Evolutionary conservation across 257 asterid species (phyloP).

Genomic region (Nicotiana obtusifolia): DNA sequence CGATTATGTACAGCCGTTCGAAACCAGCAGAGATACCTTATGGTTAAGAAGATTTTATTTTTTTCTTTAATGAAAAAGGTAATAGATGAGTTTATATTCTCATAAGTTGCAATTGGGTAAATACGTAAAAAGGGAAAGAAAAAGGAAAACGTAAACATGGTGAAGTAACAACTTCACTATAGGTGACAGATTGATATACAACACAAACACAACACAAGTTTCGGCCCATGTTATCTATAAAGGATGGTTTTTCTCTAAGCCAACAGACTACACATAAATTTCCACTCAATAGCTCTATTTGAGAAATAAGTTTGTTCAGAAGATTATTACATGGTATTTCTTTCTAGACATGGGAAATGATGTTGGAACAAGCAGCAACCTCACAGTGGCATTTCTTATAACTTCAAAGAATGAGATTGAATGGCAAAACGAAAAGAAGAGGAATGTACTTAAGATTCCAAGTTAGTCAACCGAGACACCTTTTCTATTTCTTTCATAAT

Average conservation of each 20-base stretch:
- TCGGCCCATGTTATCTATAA: background rate
- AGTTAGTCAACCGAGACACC: constrained; percentile 52
- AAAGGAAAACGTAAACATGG: too few species aligned
- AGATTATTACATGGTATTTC: background rate
- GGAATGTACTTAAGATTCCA: constrained; percentile 41
- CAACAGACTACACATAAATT: background rate
- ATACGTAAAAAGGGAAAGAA: too few species aligned
- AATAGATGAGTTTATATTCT: too few species aligned
- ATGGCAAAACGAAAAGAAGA: background rate
- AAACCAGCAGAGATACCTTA: too few species aligned
- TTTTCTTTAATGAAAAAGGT: too few species aligned
- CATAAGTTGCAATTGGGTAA: too few species aligned
- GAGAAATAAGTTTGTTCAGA: background rate
- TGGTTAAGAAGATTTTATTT: too few species aligned
- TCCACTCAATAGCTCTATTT: background rate
- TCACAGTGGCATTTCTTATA: background rate
- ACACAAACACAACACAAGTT: background rate
- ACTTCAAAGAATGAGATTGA: background rate
- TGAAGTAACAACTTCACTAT: too few species aligned
- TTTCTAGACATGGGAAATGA: background rate
- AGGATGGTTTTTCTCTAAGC: background rate
- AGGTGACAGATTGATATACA: background rate
- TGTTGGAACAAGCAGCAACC: background rate
- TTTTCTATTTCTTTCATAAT: constrained; percentile 83
- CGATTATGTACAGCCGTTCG: too few species aligned